A percentile compares a stretch with the other conserved stretches of the same genome.
phyloP scores from a whole-genome alignment of 208 protist genomes.

The Leishmania martiniquensis region DNA sequence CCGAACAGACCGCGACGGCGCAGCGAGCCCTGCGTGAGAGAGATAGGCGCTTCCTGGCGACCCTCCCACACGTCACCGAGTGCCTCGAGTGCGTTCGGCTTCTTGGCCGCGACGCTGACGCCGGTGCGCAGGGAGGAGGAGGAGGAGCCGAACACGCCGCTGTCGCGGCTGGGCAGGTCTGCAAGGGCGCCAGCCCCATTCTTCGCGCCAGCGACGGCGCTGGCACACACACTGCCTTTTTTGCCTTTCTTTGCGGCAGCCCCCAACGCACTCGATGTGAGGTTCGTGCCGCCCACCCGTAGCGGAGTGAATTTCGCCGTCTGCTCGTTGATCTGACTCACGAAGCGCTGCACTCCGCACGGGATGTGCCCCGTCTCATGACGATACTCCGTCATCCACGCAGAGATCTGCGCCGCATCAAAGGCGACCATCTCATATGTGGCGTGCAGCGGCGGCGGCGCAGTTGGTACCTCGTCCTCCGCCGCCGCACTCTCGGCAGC shows the following conservation, averaged over 20 bases:
- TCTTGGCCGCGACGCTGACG: slow-evolving; percentile 8
- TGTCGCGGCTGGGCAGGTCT: not conserved
- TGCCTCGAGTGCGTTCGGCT: slow-evolving; percentile 40
- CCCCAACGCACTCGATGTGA: not conserved
- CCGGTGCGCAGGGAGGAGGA: not conserved
- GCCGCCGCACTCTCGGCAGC: not conserved
- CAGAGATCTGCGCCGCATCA: slow-evolving; percentile 31
- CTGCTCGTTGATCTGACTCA: slow-evolving; percentile 11
- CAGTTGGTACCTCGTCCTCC: not conserved
- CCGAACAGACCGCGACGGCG: slow-evolving; percentile 79
- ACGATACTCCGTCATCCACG: slow-evolving; percentile 47
- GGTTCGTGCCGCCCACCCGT: slow-evolving; percentile 3
- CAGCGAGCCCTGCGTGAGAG: slow-evolving; percentile 37
- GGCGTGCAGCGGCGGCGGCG: slow-evolving; percentile 21
- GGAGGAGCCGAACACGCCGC: slow-evolving; percentile 6
- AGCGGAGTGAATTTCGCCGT: slow-evolving; percentile 7
- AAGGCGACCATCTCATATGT: slow-evolving; percentile 39
- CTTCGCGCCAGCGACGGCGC: slow-evolving; percentile 9
- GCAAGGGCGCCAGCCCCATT: slow-evolving; percentile 1
- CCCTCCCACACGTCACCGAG: slow-evolving; percentile 72
- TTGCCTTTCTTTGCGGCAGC: slow-evolving; percentile 11
- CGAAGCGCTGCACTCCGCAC: slow-evolving; percentile 47
- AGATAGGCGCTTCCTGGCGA: slow-evolving; percentile 70
- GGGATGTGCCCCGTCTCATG: slow-evolving; percentile 40
- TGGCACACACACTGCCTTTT: slow-evolving; percentile 6